A percentile compares a stretch with the other conserved stretches of the same genome.
These are phyloP conservation scores for Rhododendron mucronatum DNA, from an alignment of 148 eudicot species.

Conservation along the genomic window DNA sequence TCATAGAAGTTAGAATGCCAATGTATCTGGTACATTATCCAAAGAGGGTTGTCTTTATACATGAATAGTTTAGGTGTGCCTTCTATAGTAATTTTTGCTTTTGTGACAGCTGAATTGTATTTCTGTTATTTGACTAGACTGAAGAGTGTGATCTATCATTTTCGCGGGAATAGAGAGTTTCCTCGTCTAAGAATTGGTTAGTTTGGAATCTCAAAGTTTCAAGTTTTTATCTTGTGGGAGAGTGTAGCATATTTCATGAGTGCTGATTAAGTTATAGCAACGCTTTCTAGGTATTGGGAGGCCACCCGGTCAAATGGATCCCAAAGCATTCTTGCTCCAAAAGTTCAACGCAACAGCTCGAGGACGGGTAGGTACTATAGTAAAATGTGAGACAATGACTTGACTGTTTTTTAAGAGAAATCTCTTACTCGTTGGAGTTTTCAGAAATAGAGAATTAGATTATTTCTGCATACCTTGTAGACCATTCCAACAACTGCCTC, in stretches of 20 bases:
- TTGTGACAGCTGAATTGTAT: background rate
- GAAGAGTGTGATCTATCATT: slow-evolving; percentile 80
- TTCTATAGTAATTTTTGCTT: background rate
- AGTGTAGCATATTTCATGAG: slow-evolving; percentile 5
- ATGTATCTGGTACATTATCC: background rate
- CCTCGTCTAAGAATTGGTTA: slow-evolving; percentile 87
- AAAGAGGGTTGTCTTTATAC: background rate
- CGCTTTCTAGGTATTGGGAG: slow-evolving; percentile 71
- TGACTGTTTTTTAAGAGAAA: background rate
- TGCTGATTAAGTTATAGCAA: slow-evolving; percentile 7
- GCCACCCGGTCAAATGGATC: slow-evolving; percentile 99
- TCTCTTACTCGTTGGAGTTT: background rate
- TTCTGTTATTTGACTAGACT: slow-evolving; percentile 36
- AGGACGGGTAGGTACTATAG: slow-evolving; percentile 50
- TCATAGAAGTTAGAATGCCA: background rate
- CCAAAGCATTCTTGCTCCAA: slow-evolving; percentile 91
- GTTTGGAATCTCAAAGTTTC: slow-evolving; percentile 17
- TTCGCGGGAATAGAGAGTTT: slow-evolving; percentile 69
- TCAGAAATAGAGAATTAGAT: background rate
- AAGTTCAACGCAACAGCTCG: slow-evolving; percentile 74
- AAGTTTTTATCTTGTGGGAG: background rate
- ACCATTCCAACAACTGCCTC: background rate
- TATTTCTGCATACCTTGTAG: background rate
- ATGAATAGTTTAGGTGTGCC: background rate
- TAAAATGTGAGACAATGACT: background rate